A percentile compares a stretch with the other conserved stretches of the same genome.
Evolutionary conservation across 495 filamentous ascomycete species (phyloP).

Genomic region (Thozetella sp.): DNA sequence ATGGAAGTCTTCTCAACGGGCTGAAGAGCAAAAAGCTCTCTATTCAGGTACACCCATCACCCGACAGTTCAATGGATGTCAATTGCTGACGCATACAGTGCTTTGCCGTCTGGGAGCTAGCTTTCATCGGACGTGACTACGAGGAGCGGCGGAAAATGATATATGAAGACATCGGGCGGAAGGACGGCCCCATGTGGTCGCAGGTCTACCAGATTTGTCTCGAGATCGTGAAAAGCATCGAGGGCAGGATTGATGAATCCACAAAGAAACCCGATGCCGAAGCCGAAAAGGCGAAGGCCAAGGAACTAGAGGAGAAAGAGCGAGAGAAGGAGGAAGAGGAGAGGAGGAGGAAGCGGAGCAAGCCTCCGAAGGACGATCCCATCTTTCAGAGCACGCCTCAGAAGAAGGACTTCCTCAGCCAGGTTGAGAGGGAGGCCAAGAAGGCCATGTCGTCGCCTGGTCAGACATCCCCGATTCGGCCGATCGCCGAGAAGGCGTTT

Average conservation of each 20-base stretch:
- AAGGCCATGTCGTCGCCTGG: conserved; percentile 61
- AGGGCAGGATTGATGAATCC: conserved; percentile 61
- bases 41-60: conserved; percentile 50
- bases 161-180: conserved; percentile 87
- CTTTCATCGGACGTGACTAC: conserved; percentile 73
- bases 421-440: conserved; percentile 54
- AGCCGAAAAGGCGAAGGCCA: not conserved
- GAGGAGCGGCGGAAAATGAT: conserved; percentile 76
- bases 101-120: conserved; percentile 92
- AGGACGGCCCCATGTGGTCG: conserved; percentile 75
- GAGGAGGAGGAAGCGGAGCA: conserved; percentile 15
- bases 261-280: conserved; percentile 36
- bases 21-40: conserved; percentile 72
- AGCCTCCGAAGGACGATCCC: conserved; percentile 58
- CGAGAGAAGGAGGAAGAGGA: not conserved
- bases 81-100: conserved; percentile 44
- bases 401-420: conserved; percentile 45
- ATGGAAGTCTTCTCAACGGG: conserved; percentile 84
- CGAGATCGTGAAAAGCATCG: conserved; percentile 64
- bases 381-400: conserved; percentile 55
- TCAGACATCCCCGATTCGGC: conserved; percentile 44
- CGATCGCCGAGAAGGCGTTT: conserved; percentile 36
- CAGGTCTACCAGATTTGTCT: conserved; percentile 73
- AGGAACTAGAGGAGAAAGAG: not conserved
- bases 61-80: not conserved